Evolutionary conservation across 768 basidiomycete species (phyloP), one percentile per base, ranked within the genome.

Genomic region (Kwoniella dendrophila): DNA sequence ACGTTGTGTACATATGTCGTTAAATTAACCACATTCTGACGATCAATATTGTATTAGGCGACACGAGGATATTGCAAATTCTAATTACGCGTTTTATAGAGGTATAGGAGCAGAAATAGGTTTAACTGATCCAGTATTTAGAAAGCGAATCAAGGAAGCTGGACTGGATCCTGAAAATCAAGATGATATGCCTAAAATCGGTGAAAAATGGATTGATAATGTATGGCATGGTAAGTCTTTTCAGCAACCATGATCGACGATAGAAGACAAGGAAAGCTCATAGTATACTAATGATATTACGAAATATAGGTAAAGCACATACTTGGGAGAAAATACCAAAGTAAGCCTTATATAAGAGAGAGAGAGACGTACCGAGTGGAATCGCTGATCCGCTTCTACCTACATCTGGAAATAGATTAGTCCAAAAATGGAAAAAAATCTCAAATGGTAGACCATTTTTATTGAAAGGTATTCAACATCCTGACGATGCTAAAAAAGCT

Each of bases 401-500:
- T 18, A 14, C 24, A 14, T 51, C 33, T 36, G n/a, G n/a, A 30
- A 4, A 8, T 24, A 62, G 56, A n/a, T 44, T 64, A 16, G 43
- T 64, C 4, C 51, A 72, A 63, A 64, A 75, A 59, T 62, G 76
- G 70, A 69, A 66, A 53, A 32, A 47, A 7, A 48, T 84, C 40
- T 56, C 66, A 14, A 40, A 45, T 29, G 60, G 53, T 3, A 56
- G 83, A 8, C 84, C 85, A 3, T 83, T 85, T 72, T 78, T 85
- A 14, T 64, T 85, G 56, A 86, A 86, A 75, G 85, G 85, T 50
- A 88, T 92, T 56, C 87, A 90, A 71, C 81, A 80, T 45, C 84
- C 85, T 18, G 80, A 78, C 81, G 89, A 90, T 74, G 89, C 89
- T 2, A 84, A 88, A 71, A 84, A 83, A 69, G 87, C 88, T 0